These are phyloP conservation scores for Arachis monticola DNA, from an alignment of 331 rosid genomes.

Conservation along the genomic window DNA sequence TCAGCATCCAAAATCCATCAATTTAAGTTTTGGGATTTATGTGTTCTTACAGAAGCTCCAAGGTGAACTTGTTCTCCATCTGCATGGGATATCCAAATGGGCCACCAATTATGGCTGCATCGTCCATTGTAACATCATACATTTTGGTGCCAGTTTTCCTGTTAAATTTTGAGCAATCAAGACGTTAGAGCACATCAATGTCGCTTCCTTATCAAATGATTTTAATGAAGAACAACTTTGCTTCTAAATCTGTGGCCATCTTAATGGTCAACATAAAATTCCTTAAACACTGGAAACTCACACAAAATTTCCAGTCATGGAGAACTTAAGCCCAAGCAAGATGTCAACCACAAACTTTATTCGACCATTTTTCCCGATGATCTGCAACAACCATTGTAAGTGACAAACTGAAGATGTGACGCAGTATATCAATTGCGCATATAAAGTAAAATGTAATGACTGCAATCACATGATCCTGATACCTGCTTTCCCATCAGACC, in stretches of 20 bases:
- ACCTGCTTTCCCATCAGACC: slow-evolving; percentile 96
- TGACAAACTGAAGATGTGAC: slow-evolving; percentile 20
- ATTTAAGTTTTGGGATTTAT: neutral
- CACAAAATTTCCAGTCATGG: slow-evolving; percentile 68
- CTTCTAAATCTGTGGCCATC: neutral
- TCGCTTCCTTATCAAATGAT: neutral
- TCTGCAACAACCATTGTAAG: slow-evolving; percentile 48
- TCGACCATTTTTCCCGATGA: slow-evolving; percentile 66
- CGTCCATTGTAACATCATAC: slow-evolving; percentile 78
- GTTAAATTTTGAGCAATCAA: slow-evolving; percentile 29
- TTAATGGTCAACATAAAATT: neutral
- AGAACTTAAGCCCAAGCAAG: slow-evolving; percentile 76
- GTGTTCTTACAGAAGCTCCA: slow-evolving; percentile 73
- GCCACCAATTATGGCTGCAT: slow-evolving; percentile 87
- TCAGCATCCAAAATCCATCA: slow-evolving; percentile 18
- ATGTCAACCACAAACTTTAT: slow-evolving; percentile 71
- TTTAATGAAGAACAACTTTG: neutral
- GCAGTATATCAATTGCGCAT: neutral
- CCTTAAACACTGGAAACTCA: slow-evolving; percentile 47
- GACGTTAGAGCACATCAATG: slow-evolving; percentile 15
- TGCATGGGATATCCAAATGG: slow-evolving; percentile 82
- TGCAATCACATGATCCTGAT: slow-evolving; percentile 20
- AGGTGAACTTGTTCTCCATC: slow-evolving; percentile 64
- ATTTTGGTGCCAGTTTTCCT: slow-evolving; percentile 60
- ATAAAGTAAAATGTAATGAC: slow-evolving; percentile 17